These are phyloP conservation scores for Geotrichum reessii DNA, from an alignment of 1,139 yeast species.

Conservation along the genomic window DNA sequence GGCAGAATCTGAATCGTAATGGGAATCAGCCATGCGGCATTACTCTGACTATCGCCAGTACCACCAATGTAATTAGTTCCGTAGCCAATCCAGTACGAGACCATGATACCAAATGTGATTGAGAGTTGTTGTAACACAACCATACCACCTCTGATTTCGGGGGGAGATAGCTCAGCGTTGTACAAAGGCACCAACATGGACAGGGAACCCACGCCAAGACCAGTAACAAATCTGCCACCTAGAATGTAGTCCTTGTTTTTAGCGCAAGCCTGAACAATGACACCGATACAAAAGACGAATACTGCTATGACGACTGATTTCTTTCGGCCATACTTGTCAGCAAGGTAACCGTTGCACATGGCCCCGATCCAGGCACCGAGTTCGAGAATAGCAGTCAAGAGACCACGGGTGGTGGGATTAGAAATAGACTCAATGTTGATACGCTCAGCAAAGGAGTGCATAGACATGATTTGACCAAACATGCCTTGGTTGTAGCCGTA, in stretches of 20 bases:
- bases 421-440: conserved; percentile 48
- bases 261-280: conserved; percentile 26
- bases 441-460: conserved; percentile 43
- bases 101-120: conserved; percentile 48
- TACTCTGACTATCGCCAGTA: conserved; percentile 23
- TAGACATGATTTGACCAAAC: conserved; percentile 51
- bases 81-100: conserved; percentile 77
- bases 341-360: conserved; percentile 26
- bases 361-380: conserved; percentile 30
- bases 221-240: conserved; percentile 51
- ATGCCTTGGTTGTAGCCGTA: conserved; percentile 45
- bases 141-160: conserved; percentile 56
- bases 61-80: conserved; percentile 57
- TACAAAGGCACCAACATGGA: conserved; percentile 58
- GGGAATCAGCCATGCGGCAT: conserved; percentile 29
- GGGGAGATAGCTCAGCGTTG: conserved; percentile 53
- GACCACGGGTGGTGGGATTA: conserved; percentile 36
- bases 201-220: conserved; percentile 56
- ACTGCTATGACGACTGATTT: conserved; percentile 15
- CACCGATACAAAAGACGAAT: conserved; percentile 23
- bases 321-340: conserved; percentile 28
- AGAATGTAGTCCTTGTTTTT: conserved; percentile 28
- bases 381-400: conserved; percentile 28
- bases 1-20: conserved; percentile 33
- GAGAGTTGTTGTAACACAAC: conserved; percentile 44